Evolutionary conservation across 192 early-diverging fungal species (phyloP), one percentile per base, ranked within the genome.

Genomic region (Radiomyces spectabilis): DNA sequence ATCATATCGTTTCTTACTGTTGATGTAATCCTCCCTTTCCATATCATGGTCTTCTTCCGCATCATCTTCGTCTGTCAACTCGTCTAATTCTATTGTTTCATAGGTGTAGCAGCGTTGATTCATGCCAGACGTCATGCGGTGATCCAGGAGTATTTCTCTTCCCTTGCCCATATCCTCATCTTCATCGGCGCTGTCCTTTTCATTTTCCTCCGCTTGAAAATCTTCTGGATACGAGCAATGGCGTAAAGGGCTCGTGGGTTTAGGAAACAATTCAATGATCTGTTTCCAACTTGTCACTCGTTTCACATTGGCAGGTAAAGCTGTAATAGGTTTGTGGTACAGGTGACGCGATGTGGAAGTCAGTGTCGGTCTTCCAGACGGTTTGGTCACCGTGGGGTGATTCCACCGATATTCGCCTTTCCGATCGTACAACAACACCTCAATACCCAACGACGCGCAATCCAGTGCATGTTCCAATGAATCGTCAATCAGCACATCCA

Each of bases 401-500:
- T 73, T 77, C 75, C 72, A 71, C 8, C 53, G 70, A 60, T 73
- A 79, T 8, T 53, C 24, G 4, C 80, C 80, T 16, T 74, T 57
- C 16, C 66, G 66, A 66, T 82, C 80, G 51, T 81, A 82, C 30
- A 82, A 41, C 21, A 82, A 62, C 15, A 82, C 72, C 0, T 72
- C 66, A 31, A 79, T 70, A 0, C 78, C 78, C 9, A 65, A 53
- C 12, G 33, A 48, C n/a, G 80, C 73, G 38, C 76, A 79, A 24
- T 82, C 80, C 21, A 53, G 48, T 0, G 71, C 73, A 39, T 80
- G 79, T 32, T 73, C 67, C 22, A 80, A 53, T 7, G 63, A 68
- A 57, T 83, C 72, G 51, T 82, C 80, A 37, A 82, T 76, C 34
- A 82, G 55, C 33, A 82, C 59, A 31, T 75, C 64, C 15, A 76